Evolutionary conservation across 768 basidiomycete genomes (phyloP).

Genomic region (Tulasnella sp.): DNA sequence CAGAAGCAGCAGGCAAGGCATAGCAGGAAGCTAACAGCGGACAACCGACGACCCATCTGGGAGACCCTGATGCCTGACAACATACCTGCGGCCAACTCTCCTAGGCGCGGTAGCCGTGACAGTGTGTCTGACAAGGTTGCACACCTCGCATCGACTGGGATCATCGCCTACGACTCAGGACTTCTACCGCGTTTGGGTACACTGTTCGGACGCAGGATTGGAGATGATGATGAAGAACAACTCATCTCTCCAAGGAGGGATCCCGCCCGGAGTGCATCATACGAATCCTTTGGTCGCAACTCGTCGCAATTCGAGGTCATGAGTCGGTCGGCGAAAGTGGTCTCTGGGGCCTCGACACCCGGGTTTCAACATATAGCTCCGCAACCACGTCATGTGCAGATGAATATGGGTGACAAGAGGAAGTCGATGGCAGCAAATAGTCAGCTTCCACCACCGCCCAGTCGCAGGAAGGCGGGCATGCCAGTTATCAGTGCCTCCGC

Average conservation of each 20-base stretch:
- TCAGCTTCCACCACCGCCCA: not conserved
- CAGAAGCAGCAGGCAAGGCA: not conserved
- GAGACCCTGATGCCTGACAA: conserved; percentile 2
- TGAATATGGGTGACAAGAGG: not conserved
- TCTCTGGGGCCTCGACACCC: too few relatives aligned
- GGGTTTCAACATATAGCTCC: too few relatives aligned
- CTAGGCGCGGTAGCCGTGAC: not conserved
- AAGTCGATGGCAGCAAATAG: not conserved
- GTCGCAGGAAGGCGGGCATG: not conserved
- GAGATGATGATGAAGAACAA: not conserved
- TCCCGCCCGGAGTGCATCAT: not conserved
- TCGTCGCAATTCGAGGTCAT: too few relatives aligned
- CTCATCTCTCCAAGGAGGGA: not conserved
- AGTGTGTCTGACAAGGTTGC: not conserved
- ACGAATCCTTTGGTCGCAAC: too few relatives aligned
- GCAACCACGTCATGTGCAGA: too few relatives aligned
- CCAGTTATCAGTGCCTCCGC: not conserved
- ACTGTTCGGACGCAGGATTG: not conserved
- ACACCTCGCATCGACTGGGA: not conserved
- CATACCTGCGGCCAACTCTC: not conserved
- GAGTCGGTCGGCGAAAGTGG: too few relatives aligned
- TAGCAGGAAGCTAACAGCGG: conserved; percentile 6
- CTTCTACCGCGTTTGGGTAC: conserved; percentile 1
- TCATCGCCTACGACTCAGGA: conserved; percentile 3
- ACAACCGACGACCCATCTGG: not conserved